Conservation (phyloP, 495 filamentous ascomycete species). For the Poronia punctata region DNA sequence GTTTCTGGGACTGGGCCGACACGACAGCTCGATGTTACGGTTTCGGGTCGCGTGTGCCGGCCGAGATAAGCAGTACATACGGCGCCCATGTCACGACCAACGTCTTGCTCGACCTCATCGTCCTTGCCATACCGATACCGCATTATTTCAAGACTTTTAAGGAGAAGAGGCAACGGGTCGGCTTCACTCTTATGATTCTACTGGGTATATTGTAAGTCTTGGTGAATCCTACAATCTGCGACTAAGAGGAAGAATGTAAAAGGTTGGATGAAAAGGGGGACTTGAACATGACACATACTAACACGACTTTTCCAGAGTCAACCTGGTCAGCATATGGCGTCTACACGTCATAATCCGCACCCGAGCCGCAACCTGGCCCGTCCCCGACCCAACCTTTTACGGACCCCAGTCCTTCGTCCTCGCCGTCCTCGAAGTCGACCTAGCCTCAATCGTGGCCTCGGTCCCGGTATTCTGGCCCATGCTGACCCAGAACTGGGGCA, state of each 20-base stretch:
- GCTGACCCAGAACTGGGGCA: slow-evolving; percentile 12
- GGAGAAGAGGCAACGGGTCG: slow-evolving; percentile 20
- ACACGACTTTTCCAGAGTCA: slow-evolving; percentile 10
- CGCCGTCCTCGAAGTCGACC: slow-evolving; percentile 30
- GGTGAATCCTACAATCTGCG: too few relatives aligned
- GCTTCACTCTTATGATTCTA: slow-evolving; percentile 18
- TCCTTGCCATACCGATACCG: slow-evolving; percentile 23
- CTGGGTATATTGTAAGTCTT: slow-evolving; percentile 18
- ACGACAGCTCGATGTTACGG: slow-evolving; percentile 18
- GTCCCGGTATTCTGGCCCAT: slow-evolving; percentile 28
- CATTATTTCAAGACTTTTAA: slow-evolving; percentile 19
- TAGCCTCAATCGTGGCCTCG: slow-evolving; percentile 30
- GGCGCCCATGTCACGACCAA: slow-evolving; percentile 20
- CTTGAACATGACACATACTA: too few relatives aligned
- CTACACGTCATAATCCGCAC: slow-evolving; percentile 18
- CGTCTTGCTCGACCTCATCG: slow-evolving; percentile 19
- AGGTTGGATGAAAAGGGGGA: too few relatives aligned
- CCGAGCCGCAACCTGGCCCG: slow-evolving; percentile 22
- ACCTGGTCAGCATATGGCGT: slow-evolving; percentile 21
- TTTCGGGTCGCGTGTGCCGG: slow-evolving; percentile 20
- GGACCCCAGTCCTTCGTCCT: slow-evolving; percentile 20
- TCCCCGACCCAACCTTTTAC: slow-evolving; percentile 26
- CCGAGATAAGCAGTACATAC: slow-evolving; percentile 19
- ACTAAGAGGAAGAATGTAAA: too few relatives aligned
- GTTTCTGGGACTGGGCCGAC: slow-evolving; percentile 21